These are phyloP conservation scores for Ilyonectria mors-panacis DNA, from an alignment of 2,329 filamentous ascomycete genomes.

Conservation along the genomic window DNA sequence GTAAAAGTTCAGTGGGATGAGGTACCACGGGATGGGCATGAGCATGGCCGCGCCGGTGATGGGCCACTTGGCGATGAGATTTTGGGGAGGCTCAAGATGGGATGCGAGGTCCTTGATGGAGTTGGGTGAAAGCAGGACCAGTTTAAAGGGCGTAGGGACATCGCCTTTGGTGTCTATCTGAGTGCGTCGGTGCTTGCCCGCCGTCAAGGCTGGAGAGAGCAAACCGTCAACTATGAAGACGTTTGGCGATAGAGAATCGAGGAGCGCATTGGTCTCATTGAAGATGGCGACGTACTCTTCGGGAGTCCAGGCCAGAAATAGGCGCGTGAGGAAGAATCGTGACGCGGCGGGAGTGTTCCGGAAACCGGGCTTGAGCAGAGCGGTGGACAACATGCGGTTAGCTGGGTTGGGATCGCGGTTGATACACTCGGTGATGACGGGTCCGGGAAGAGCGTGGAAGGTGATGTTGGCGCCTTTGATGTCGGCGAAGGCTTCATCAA, in stretches of 20 bases:
- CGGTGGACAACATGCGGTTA: background rate
- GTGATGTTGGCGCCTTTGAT: background rate
- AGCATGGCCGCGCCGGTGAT: background rate
- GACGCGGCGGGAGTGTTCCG: background rate
- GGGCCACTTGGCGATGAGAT: constrained; percentile 2
- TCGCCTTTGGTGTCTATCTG: background rate
- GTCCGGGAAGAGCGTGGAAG: background rate
- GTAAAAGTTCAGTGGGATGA: background rate
- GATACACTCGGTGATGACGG: background rate
- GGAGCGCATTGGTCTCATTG: background rate
- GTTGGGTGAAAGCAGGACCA: constrained; percentile 24
- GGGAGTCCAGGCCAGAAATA: background rate
- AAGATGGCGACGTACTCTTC: constrained; percentile 1
- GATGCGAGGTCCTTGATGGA: constrained; percentile 26
- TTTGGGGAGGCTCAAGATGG: background rate
- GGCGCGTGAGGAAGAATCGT: constrained; percentile 1
- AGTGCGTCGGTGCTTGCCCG: constrained; percentile 8
- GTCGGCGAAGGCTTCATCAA: background rate
- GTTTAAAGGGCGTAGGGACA: background rate
- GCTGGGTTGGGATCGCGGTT: background rate
- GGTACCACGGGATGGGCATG: constrained; percentile 1
- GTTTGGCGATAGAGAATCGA: background rate
- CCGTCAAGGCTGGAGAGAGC: constrained; percentile 18
- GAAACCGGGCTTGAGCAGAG: constrained; percentile 1
- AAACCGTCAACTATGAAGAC: background rate